A percentile compares a stretch with the other conserved stretches of the same genome.
phyloP scores from a whole-genome alignment of 2,329 filamentous ascomycete species.

The Phialemonium atrogriseum region DNA sequence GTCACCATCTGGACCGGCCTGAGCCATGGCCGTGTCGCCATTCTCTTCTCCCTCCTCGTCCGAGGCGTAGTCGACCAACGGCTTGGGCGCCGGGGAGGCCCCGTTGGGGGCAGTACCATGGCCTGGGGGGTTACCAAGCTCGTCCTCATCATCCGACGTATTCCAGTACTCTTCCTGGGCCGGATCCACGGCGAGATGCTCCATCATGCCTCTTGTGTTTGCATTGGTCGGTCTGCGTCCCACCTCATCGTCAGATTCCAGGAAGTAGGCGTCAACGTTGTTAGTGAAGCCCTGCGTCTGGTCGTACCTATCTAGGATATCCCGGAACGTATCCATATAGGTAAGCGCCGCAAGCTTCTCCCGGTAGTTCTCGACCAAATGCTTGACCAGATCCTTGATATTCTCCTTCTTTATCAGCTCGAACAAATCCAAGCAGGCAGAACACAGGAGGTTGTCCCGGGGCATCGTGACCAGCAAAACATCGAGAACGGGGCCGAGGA shows the following conservation, averaged over 20 bases:
- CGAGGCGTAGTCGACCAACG: conserved; percentile 85
- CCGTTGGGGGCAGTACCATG: conserved; percentile 47
- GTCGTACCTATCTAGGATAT: conserved; percentile 69
- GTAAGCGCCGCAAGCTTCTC: conserved; percentile 67
- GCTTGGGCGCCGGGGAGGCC: conserved; percentile 58
- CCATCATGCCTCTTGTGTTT: conserved; percentile 54
- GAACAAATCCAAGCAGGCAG: conserved; percentile 88
- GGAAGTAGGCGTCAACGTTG: conserved; percentile 58
- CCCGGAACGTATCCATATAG: conserved; percentile 78
- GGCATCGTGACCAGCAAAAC: conserved; percentile 81
- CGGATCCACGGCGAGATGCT: conserved; percentile 64
- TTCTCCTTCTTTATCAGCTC: conserved; percentile 80
- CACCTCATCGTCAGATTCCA: conserved; percentile 59
- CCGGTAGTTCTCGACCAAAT: conserved; percentile 77
- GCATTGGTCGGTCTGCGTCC: conserved; percentile 30
- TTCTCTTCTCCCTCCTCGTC: conserved; percentile 75
- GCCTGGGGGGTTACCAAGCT: conserved; percentile 34
- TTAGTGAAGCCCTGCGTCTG: conserved; percentile 61
- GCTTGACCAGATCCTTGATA: conserved; percentile 71
- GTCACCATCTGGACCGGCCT: conserved; percentile 6
- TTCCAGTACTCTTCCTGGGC: conserved; percentile 95
- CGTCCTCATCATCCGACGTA: conserved; percentile 77
- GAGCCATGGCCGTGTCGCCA: conserved; percentile 33
- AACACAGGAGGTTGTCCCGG: conserved; percentile 87
- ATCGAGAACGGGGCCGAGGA: conserved; percentile 77